Evolutionary conservation across 2,329 filamentous ascomycete genomes (phyloP), one percentile per base, ranked within the genome.

Genomic region (Coniochaeta ligniaria): DNA sequence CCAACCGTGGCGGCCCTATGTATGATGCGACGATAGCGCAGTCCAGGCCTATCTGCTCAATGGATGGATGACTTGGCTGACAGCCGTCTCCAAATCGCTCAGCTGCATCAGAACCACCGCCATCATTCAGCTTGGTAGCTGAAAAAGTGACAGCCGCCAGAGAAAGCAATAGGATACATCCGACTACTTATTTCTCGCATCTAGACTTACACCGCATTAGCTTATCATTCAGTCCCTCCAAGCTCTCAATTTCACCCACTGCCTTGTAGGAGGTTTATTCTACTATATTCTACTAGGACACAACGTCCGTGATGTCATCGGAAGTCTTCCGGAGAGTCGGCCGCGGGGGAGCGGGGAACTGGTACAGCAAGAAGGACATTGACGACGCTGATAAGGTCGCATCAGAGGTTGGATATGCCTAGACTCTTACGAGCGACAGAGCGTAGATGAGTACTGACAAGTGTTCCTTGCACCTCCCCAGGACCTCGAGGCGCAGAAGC

Each of bases 331-430:
- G 77, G 64, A 78, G 77, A 61, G 77, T 80, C 47, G 85, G 86
- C 60, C 82, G 86, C 57, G 86, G 86, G 59, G 86, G 86, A 57
- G 85, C 85, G 6, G 86, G 86, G 59, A 89, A 89, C 72, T 86
- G 81, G 70, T 80, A 80, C 67, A 76, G 76, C 67, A 77, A 80
- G 63, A 76, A 80, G 64, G 78, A 84, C 61, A 70, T 81, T 28
- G 76, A 83, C 31, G 77, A 81, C 33, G 75, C 72, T 54, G 67
- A 69, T 60, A 75, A 72, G 63, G 70, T 65, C 20, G 31, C 6
- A 36, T 3, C 9, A 22, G 54, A 57, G 54, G 54, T 60, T 45
- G 22, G 28, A 63, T 52, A n/a, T 38, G 57, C 54, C 57, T 43
- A 38, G 17, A 14, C 50, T 28, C 28, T 58, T 54, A 33, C 16